Evolutionary conservation across 2,329 filamentous ascomycete genomes (phyloP).

Genomic region (Fusarium sp.): DNA sequence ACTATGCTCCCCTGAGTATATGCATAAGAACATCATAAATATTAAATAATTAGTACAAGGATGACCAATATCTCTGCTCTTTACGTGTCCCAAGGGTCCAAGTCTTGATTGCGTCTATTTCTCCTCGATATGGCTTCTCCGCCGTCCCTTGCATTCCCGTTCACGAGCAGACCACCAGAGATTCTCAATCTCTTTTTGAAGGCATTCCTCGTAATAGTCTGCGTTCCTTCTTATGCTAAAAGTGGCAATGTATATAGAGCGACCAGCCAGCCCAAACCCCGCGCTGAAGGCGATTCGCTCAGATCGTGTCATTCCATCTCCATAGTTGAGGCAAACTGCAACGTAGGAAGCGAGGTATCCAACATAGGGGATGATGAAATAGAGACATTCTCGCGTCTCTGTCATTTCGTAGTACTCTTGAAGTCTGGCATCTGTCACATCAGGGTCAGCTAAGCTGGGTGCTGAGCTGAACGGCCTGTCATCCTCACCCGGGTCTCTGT

Average conservation of each 20-base stretch:
- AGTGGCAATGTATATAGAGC: not conserved
- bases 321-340: not conserved
- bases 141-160: not conserved
- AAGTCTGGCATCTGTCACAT: not conserved
- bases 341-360: not conserved
- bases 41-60: not conserved
- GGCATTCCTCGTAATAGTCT: not conserved
- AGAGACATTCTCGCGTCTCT: not conserved
- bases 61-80: not conserved
- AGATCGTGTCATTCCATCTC: not conserved
- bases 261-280: not conserved
- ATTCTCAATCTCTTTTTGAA: not conserved
- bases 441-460: not conserved
- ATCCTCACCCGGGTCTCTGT: not conserved
- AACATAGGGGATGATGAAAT: not conserved
- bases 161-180: not conserved
- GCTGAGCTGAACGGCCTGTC: not conserved
- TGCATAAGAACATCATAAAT: not conserved
- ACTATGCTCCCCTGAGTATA: not conserved
- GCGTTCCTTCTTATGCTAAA: not conserved
- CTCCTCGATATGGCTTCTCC: not conserved
- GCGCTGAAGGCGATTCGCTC: not conserved
- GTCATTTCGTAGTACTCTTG: not conserved
- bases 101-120: not conserved
- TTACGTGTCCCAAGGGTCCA: not conserved